Conservation (phyloP, 208 protist genomes). For the Vickermania ingenoplastis region DNA sequence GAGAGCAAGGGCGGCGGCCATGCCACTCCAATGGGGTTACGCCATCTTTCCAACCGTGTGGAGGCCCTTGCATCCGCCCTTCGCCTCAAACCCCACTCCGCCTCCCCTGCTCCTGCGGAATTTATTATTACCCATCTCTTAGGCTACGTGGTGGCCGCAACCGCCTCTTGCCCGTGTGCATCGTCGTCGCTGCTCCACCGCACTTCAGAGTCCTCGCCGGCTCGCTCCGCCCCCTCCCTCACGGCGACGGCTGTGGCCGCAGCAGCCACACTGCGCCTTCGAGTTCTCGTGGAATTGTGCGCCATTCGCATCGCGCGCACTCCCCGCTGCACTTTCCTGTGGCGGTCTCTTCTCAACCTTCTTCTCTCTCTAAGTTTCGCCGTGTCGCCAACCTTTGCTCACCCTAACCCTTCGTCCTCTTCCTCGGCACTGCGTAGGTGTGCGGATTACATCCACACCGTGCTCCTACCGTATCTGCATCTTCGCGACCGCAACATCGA, state of each 20-base stretch:
- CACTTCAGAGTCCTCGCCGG: neutral
- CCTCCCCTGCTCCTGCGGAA: neutral
- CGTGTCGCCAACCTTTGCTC: too few relatives aligned
- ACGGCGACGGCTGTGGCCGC: neutral
- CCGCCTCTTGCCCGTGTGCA: too few relatives aligned
- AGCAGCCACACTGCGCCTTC: neutral
- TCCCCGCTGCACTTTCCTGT: neutral
- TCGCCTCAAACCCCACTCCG: neutral
- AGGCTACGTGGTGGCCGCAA: too few relatives aligned
- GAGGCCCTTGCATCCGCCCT: too few relatives aligned
- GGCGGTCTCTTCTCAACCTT: neutral
- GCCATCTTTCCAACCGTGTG: neutral
- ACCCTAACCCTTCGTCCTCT: too few relatives aligned
- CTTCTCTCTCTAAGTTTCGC: too few relatives aligned
- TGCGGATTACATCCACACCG: neutral
- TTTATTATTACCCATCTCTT: too few relatives aligned
- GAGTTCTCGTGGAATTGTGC: neutral
- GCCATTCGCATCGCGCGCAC: neutral
- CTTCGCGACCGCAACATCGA: neutral
- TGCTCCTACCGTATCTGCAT: neutral
- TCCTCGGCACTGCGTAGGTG: neutral
- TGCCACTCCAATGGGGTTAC: too few relatives aligned
- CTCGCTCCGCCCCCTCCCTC: neutral
- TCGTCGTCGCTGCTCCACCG: too few relatives aligned
- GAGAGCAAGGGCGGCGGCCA: too few relatives aligned